Percentiles rank a stretch among this genome's conserved stretches.
Conservation (phyloP, 805 yeast species). For the Ogataea degrootiae region DNA sequence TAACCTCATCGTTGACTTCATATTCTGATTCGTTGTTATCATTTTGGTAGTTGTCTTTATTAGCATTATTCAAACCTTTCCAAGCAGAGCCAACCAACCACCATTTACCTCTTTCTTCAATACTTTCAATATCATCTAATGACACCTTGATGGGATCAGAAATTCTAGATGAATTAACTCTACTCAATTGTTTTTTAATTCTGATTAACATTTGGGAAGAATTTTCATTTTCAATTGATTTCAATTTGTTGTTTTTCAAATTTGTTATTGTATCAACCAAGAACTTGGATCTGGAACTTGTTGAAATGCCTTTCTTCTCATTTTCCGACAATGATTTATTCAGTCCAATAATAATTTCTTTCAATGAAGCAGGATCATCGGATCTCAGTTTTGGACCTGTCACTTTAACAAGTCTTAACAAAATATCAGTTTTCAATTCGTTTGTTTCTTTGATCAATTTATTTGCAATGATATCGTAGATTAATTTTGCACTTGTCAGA, state of each 20-base stretch:
- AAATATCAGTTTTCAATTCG: conserved; percentile 72
- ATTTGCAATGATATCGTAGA: conserved; percentile 68
- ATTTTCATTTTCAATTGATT: conserved; percentile 44
- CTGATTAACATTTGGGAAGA: conserved; percentile 50
- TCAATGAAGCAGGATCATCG: conserved; percentile 85
- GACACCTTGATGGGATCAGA: conserved; percentile 82
- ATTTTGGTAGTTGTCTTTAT: conserved; percentile 5
- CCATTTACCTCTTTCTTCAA: conserved; percentile 91
- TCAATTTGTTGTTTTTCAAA: conserved; percentile 79
- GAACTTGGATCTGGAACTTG: conserved; percentile 68
- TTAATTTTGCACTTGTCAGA: conserved; percentile 62
- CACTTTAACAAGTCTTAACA: conserved; percentile 65
- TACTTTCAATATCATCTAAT: conserved; percentile 71
- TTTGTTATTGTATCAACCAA: conserved; percentile 81
- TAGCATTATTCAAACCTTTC: conserved; percentile 56
- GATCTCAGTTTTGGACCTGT: conserved; percentile 82
- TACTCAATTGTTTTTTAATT: conserved; percentile 59
- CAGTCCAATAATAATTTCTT: conserved; percentile 63
- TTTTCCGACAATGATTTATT: conserved; percentile 42
- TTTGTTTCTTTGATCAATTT: conserved; percentile 37
- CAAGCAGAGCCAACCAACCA: conserved; percentile 99
- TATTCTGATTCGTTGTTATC: conserved; percentile 6
- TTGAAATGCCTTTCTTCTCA: conserved; percentile 29
- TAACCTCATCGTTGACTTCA: conserved; percentile 39
- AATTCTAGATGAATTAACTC: conserved; percentile 39